phyloP scores from a whole-genome alignment of 257 asterid species.

The Salvia miltiorrhiza region DNA sequence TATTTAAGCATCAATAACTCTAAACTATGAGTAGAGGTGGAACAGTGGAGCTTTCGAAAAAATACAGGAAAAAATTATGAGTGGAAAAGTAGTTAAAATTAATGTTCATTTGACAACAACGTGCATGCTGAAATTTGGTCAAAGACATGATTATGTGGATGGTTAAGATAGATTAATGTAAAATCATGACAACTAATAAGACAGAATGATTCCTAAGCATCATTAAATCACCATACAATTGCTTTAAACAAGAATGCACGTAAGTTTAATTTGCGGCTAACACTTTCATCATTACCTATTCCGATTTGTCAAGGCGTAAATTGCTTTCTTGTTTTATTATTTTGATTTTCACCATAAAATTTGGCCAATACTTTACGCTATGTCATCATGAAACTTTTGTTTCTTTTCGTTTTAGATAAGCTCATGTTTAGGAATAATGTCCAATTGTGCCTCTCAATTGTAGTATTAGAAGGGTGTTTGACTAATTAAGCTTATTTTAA shows the following conservation, averaged over 20 bases:
- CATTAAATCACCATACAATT: slow-evolving; percentile 14
- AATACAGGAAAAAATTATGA: background rate
- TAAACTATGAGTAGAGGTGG: background rate
- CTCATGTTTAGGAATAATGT: too few relatives aligned
- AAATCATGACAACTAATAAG: slow-evolving; percentile 28
- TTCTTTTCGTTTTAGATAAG: background rate
- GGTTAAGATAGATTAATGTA: slow-evolving; percentile 40
- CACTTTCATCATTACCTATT: slow-evolving; percentile 22
- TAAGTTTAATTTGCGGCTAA: slow-evolving; percentile 35
- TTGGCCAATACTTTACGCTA: background rate
- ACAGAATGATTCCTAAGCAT: slow-evolving; percentile 39
- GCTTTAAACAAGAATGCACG: slow-evolving; percentile 37
- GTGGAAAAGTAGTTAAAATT: background rate
- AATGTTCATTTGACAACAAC: background rate
- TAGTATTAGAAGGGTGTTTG: too few relatives aligned
- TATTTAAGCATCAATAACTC: too few relatives aligned
- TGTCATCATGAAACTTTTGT: background rate
- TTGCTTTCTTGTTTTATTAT: background rate
- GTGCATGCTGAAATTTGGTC: slow-evolving; percentile 27
- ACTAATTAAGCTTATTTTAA: too few relatives aligned
- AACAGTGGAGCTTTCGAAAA: background rate
- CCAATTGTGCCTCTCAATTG: background rate
- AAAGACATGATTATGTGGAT: slow-evolving; percentile 38
- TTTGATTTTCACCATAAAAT: background rate
- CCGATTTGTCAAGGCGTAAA: background rate